Percentiles rank a stretch among this genome's conserved stretches.
phyloP scores from a whole-genome alignment of 805 yeast species.

The Metschnikowia dekortorum region DNA sequence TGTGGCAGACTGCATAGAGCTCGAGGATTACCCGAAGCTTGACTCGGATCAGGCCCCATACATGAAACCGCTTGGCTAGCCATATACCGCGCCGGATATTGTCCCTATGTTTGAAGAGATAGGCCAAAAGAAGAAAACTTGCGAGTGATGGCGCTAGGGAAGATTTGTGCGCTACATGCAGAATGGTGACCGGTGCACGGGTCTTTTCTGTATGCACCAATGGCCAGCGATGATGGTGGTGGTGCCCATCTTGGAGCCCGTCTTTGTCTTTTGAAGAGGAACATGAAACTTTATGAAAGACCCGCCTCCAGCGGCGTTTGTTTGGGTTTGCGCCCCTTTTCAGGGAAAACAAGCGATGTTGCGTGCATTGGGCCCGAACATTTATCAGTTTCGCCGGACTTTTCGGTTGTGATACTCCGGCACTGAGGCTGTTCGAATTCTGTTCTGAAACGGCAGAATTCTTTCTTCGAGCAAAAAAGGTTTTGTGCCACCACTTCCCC shows the following conservation, averaged over 20 bases:
- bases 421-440: too few species aligned
- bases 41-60: background rate
- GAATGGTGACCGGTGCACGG: background rate
- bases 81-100: background rate
- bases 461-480: too few species aligned
- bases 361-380: background rate
- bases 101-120: background rate
- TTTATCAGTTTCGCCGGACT: too few species aligned
- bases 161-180: background rate
- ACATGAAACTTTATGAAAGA: background rate
- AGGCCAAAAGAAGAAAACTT: background rate
- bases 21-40: conserved; percentile 1
- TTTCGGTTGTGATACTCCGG: too few species aligned
- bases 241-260: too few species aligned
- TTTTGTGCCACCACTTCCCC: too few species aligned
- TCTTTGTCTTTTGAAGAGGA: background rate
- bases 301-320: background rate
- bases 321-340: background rate
- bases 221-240: background rate
- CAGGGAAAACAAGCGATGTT: background rate
- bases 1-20: background rate
- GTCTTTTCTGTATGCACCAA: background rate
- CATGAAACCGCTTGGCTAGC: background rate
- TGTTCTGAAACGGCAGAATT: too few species aligned
- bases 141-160: background rate